Evolutionary conservation across 768 basidiomycete species (phyloP), one percentile per base, ranked within the genome.

Genomic region (Psilocybe subaeruginosa): DNA sequence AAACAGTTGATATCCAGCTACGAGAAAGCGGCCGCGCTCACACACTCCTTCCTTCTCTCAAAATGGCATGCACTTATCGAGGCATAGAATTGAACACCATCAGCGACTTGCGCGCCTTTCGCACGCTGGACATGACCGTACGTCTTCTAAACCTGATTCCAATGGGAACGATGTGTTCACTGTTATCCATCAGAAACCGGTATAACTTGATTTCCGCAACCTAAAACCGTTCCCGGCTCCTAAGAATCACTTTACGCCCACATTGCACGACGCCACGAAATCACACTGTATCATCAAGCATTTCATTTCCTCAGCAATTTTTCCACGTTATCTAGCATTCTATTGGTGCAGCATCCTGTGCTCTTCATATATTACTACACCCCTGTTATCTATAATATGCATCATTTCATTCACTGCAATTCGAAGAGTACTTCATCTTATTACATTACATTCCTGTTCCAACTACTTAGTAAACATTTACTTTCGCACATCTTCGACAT

Each of bases 31-130:
- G 85, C 2, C 73, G 80, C 48, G 69, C 66, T 11, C 83, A 90
- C 58, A 74, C 80, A 41, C 77, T 82, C 63, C 77, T 89, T 35
- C 67, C 83, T 23, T 76, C 77, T 41, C 74, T 92, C 61, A 85
- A 81, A 73, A 85, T 88, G 65, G 82, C 82, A 3, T 92, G 90
- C 71, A 87, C 86, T 14, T 78, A 79, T 66, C 78, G 79, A 61
- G 89, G 89, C 50, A 77, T 91, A 48, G 81, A 82, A 30, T 70
- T 91, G 64, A 72, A 73, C 56, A 72, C 85, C 37, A 82, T 82
- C 30, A 72, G 71, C 50, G 82, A 88, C 66, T 75, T 90, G 45
- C 72, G 76, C 60, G 71, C 71, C 58, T 87, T 88, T 72, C 83
- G 90, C 50, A n/a, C 63, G 23, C 35, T 53, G 35, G 54, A 63